Percentiles rank a stretch among this genome's conserved stretches.
These are phyloP conservation scores for Cryptomeria japonica DNA, from an alignment of 75 land plant genomes.

Conservation along the genomic window DNA sequence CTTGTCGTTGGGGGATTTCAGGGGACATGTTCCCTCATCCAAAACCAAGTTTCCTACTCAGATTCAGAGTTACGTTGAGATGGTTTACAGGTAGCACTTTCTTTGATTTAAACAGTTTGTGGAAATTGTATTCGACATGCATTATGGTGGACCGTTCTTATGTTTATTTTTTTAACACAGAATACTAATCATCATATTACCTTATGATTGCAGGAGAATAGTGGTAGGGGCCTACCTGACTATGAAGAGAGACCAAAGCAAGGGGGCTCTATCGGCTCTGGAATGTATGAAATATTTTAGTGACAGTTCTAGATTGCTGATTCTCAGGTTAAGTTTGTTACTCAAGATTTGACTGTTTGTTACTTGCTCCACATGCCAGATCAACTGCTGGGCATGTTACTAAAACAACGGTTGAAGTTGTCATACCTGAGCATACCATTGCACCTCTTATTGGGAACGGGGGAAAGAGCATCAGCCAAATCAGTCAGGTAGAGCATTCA, in stretches of 20 bases:
- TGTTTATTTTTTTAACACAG: background rate
- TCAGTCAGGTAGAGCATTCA: constrained; percentile 51
- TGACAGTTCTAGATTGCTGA: background rate
- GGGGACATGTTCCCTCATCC: background rate
- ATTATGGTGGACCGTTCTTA: background rate
- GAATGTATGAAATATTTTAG: background rate
- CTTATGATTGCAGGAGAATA: constrained; percentile 1
- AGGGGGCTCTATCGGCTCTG: constrained; percentile 4
- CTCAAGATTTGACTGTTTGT: background rate
- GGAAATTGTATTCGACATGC: background rate
- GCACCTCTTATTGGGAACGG: constrained; percentile 50
- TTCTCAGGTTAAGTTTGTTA: background rate
- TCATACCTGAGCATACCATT: constrained; percentile 60
- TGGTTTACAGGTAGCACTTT: background rate
- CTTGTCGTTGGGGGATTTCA: background rate
- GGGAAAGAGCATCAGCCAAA: constrained; percentile 55
- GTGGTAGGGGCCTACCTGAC: background rate
- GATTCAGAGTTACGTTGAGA: background rate
- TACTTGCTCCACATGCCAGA: background rate
- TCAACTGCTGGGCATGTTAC: constrained; percentile 39
- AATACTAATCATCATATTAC: background rate
- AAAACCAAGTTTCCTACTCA: background rate
- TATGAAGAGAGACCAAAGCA: constrained; percentile 12
- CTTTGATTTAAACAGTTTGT: background rate
- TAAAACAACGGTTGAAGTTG: constrained; percentile 69